Evolutionary conservation across 495 filamentous ascomycete species (phyloP), one percentile per base, ranked within the genome.

Genomic region (Friedmanniomyces endolithicus): DNA sequence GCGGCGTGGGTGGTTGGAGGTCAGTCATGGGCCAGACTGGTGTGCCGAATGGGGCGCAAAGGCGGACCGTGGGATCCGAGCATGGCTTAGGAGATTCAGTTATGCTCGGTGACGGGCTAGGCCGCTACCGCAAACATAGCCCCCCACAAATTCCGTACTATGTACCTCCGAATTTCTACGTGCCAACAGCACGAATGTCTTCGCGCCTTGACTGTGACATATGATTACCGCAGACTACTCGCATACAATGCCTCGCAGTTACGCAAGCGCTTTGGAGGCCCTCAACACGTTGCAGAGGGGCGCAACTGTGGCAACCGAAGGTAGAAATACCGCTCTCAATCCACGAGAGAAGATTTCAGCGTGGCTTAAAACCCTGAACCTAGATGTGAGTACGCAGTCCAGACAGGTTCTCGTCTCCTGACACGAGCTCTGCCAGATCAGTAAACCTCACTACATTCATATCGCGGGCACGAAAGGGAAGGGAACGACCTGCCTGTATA

Each of bases 381-480:
- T 41, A 14, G 19, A 41, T 22, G 39, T 41, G 16, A 41, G 39
- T 41, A 14, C 4, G 39, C 12, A n/a, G 16, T 41, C 16, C 4
- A 41, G 39, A 22, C 12, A 31, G 3, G 39, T n/a, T 4, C 16
- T 22, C 16, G 39, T 3, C 6, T 41, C 3, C 39, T 41, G 39
- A 41, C 19, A 14, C 6, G 12, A n/a, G 14, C 3, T 22, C 6
- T 14, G 19, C 19, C 16, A 60, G 22, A 45, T 58, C 23, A 50
- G 50, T 34, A 25, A 27, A 4, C 60, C 64, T 11, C 63, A 73
- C 52, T 63, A 74, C 16, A 63, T 77, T 29, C 74, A 77, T 53
- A 58, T 76, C 39, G 61, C 71, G 9, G 74, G 74, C 0, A 77
- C 74, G 0, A 77, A 77, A 64, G 74, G 74, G 9, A 77, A 77